phyloP scores from a whole-genome alignment of 768 basidiomycete genomes.

The Calocybe cyanea region DNA sequence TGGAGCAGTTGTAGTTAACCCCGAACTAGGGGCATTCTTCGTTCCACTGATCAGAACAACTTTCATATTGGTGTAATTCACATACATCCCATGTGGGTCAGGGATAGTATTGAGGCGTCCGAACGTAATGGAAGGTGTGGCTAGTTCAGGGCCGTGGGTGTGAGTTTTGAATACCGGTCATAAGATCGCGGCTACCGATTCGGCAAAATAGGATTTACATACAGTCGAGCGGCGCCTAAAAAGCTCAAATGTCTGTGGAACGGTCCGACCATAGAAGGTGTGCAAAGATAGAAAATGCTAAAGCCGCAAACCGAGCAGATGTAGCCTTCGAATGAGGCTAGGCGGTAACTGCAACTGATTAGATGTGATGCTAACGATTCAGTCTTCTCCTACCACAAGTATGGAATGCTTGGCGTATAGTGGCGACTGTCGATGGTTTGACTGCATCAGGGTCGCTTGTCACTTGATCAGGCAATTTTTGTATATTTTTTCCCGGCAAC shows the following conservation, averaged over 20 bases:
- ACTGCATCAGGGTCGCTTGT: neutral
- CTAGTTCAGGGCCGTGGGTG: neutral
- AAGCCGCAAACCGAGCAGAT: slow-evolving; percentile 10
- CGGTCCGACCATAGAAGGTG: neutral
- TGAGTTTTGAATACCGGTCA: slow-evolving; percentile 7
- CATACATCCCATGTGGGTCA: neutral
- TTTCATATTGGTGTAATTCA: neutral
- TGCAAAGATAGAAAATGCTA: slow-evolving; percentile 3
- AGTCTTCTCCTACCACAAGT: neutral
- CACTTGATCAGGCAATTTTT: neutral
- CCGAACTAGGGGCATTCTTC: neutral
- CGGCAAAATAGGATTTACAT: neutral
- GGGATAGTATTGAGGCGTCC: neutral
- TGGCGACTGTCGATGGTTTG: neutral
- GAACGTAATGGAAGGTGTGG: slow-evolving; percentile 1
- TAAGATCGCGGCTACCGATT: slow-evolving; percentile 1
- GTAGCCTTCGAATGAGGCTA: neutral
- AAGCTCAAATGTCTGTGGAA: neutral
- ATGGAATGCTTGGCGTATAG: neutral
- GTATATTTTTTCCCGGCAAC: slow-evolving; percentile 3
- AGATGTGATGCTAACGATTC: neutral
- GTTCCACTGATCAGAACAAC: slow-evolving; percentile 6
- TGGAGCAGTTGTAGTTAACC: neutral
- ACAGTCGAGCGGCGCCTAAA: neutral
- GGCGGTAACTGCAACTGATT: neutral